Percentiles rank a stretch among this genome's conserved stretches.
phyloP scores from a whole-genome alignment of 495 filamentous ascomycete genomes.

The Daldinia childiae region DNA sequence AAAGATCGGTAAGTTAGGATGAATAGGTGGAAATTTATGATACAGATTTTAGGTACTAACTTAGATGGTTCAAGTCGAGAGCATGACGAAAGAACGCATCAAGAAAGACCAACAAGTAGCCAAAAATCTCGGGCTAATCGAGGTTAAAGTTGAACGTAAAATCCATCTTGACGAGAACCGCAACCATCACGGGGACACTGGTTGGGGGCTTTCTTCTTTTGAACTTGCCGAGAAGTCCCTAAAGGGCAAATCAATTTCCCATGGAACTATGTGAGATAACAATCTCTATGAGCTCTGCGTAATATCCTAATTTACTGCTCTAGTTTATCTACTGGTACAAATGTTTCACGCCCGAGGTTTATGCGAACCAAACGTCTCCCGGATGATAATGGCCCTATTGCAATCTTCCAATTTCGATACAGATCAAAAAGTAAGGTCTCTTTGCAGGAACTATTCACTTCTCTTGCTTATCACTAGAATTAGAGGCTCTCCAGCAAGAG shows the following conservation, averaged over 20 bases:
- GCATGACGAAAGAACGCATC: constrained; percentile 36
- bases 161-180: background rate
- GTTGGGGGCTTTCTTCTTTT: background rate
- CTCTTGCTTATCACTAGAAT: constrained; percentile 1
- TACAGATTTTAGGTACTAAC: constrained; percentile 2
- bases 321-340: constrained; percentile 10
- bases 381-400: constrained; percentile 39
- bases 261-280: constrained; percentile 42
- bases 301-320: background rate
- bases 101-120: constrained; percentile 41
- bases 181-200: background rate
- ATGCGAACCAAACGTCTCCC: background rate
- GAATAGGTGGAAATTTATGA: background rate
- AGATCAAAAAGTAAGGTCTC: constrained; percentile 43
- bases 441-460: background rate
- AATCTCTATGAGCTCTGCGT: background rate
- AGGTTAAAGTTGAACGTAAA: constrained; percentile 29
- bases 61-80: constrained; percentile 36
- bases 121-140: constrained; percentile 39
- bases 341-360: background rate
- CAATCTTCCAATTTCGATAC: constrained; percentile 46
- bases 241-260: constrained; percentile 49
- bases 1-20: constrained; percentile 30
- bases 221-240: constrained; percentile 51
- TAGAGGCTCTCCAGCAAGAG: constrained; percentile 45